Conservation (phyloP, 1,284 basidiomycete genomes). For the Rhodotorula sp. region DNA sequence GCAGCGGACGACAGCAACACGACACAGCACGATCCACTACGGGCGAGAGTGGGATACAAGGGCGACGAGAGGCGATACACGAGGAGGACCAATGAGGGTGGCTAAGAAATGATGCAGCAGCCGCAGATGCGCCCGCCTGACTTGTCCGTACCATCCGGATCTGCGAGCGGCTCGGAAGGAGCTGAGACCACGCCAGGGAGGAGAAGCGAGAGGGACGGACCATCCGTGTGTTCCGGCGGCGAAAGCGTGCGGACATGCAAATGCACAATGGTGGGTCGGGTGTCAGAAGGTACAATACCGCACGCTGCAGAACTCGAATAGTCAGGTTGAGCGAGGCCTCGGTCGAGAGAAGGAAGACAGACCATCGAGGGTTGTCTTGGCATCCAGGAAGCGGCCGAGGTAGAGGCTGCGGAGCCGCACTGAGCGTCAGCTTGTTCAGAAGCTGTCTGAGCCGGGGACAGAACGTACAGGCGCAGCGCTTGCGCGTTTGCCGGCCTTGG, state of each 20-base stretch:
- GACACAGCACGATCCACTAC: too few relatives aligned
- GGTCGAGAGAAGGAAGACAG: background rate
- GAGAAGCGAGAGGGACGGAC: too few relatives aligned
- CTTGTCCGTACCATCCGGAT: too few relatives aligned
- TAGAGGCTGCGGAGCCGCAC: conserved; percentile 4
- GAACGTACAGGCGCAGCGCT: conserved; percentile 16
- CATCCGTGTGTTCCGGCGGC: background rate
- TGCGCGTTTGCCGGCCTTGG: background rate
- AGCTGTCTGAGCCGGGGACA: accelerated
- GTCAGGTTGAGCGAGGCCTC: background rate
- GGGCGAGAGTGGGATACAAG: too few relatives aligned
- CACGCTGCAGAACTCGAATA: too few relatives aligned
- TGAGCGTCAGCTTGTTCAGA: background rate
- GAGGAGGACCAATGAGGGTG: too few relatives aligned
- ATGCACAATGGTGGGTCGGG: conserved; percentile 18
- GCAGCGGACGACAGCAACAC: too few relatives aligned
- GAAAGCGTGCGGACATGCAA: conserved; percentile 12
- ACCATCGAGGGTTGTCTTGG: conserved; percentile 1
- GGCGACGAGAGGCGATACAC: too few relatives aligned
- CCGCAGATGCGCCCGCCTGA: too few relatives aligned
- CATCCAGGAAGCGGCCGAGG: conserved; percentile 27
- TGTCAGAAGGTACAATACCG: background rate
- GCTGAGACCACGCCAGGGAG: too few relatives aligned
- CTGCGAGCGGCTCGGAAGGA: too few relatives aligned
- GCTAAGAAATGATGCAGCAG: too few relatives aligned